Conservation (phyloP, 495 filamentous ascomycete genomes). For the Letharia lupina region DNA sequence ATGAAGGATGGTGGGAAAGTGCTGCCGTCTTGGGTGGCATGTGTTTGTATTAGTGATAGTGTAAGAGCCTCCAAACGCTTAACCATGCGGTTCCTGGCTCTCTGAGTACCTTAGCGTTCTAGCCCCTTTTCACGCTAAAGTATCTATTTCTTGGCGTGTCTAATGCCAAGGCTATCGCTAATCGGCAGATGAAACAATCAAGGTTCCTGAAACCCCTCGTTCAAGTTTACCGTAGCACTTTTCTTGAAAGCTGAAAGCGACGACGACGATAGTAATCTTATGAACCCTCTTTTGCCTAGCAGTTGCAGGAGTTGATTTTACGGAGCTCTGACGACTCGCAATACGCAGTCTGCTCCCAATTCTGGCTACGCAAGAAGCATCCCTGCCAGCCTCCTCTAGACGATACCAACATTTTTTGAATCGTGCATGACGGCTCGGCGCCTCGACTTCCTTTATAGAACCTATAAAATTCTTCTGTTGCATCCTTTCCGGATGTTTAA, state of each 20-base stretch:
- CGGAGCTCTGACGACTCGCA: neutral
- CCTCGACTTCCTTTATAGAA: neutral
- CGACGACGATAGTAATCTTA: slow-evolving; percentile 2
- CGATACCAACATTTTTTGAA: neutral
- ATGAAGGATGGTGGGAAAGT: neutral
- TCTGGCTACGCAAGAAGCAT: neutral
- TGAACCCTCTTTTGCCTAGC: neutral
- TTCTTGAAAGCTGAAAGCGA: slow-evolving; percentile 8
- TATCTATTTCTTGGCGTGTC: no score
- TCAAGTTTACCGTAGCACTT: slow-evolving; percentile 7
- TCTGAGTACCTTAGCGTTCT: no score
- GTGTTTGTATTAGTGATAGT: neutral
- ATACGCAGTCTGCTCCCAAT: neutral
- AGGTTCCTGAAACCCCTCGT: slow-evolving; percentile 10
- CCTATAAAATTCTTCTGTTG: neutral
- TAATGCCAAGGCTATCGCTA: slow-evolving; percentile 1
- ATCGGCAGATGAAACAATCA: slow-evolving; percentile 8
- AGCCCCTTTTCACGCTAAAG: no score
- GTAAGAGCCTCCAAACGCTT: neutral
- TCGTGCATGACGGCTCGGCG: neutral
- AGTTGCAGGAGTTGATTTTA: neutral
- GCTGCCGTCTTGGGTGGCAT: neutral
- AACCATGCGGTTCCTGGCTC: neutral
- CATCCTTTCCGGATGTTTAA: slow-evolving; percentile 5
- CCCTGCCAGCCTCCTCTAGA: neutral